phyloP scores from a whole-genome alignment of 2,329 filamentous ascomycete genomes.

The Eutypa lata region DNA sequence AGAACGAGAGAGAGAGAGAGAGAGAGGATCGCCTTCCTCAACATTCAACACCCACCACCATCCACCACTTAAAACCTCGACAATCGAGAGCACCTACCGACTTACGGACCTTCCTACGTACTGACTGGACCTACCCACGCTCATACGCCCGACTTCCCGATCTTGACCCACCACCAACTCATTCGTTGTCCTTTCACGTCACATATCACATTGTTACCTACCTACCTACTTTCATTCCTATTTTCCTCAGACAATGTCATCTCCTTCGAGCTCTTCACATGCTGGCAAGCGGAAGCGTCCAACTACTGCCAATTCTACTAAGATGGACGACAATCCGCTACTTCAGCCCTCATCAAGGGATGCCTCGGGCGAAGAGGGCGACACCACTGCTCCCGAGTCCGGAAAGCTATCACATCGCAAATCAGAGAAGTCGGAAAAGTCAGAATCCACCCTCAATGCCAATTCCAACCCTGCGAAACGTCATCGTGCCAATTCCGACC shows the following conservation, averaged over 20 bases:
- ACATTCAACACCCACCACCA: too few species aligned
- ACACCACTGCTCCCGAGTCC: conserved; percentile 65
- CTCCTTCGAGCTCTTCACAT: conserved; percentile 51
- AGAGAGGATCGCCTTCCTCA: too few species aligned
- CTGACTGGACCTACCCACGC: too few species aligned
- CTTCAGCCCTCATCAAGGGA: conserved; percentile 75
- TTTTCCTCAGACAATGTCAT: conserved; percentile 48
- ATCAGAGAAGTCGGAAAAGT: conserved; percentile 29
- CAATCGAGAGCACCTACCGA: too few species aligned
- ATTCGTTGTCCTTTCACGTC: too few species aligned
- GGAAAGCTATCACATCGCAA: conserved; percentile 56
- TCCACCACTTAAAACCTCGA: too few species aligned
- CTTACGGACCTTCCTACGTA: too few species aligned
- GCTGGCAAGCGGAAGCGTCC: conserved; percentile 80
- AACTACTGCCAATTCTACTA: conserved; percentile 46
- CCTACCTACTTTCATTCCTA: not conserved
- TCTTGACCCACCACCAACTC: too few species aligned
- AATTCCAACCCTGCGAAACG: conserved; percentile 69
- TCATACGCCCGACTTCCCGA: too few species aligned
- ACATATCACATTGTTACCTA: too few species aligned
- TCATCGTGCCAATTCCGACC: conserved; percentile 64
- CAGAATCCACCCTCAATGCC: conserved; percentile 27
- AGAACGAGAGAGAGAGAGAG: too few species aligned
- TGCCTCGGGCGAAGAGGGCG: conserved; percentile 77
- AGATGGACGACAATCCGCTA: conserved; percentile 53